Percentiles rank a stretch among this genome's conserved stretches.
Conservation (phyloP, 164 flowering plant species). For the Euptelea pleiosperma region DNA sequence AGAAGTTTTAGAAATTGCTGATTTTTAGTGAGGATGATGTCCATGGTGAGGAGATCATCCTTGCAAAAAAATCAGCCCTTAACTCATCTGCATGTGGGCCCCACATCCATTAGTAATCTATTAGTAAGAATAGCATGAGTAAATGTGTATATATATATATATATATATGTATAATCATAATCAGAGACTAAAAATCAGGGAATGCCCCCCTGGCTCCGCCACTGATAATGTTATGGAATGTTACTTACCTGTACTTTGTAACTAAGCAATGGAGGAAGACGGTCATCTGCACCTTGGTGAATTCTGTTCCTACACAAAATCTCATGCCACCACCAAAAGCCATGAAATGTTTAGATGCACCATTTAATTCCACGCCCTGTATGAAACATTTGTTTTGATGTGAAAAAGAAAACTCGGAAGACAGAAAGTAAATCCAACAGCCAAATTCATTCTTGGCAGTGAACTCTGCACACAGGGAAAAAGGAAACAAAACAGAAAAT, state of each 20-base stretch:
- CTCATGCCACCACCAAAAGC: conserved; percentile 53
- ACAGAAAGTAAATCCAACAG: background rate
- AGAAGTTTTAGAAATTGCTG: too few relatives aligned
- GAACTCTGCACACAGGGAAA: background rate
- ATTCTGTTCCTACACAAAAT: conserved; percentile 48
- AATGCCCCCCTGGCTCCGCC: too few relatives aligned
- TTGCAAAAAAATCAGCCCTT: too few relatives aligned
- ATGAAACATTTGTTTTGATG: conserved; percentile 1
- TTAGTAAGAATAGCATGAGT: too few relatives aligned
- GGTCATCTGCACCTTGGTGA: conserved; percentile 35
- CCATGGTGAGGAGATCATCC: too few relatives aligned
- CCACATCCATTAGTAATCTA: too few relatives aligned
- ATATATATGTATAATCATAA: background rate
- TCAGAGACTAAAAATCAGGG: too few relatives aligned
- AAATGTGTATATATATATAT: too few relatives aligned
- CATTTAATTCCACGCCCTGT: conserved; percentile 29
- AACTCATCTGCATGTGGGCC: too few relatives aligned
- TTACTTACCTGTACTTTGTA: conserved; percentile 37
- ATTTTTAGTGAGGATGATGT: too few relatives aligned
- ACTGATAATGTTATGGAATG: too few relatives aligned
- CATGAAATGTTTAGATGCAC: conserved; percentile 39
- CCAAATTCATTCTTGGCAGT: background rate
- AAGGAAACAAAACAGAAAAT: background rate
- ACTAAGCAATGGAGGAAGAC: conserved; percentile 40
- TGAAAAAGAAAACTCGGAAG: background rate